Evolutionary conservation across 306 rosid genomes (phyloP).

Genomic region (Casuarina cunninghamiana): DNA sequence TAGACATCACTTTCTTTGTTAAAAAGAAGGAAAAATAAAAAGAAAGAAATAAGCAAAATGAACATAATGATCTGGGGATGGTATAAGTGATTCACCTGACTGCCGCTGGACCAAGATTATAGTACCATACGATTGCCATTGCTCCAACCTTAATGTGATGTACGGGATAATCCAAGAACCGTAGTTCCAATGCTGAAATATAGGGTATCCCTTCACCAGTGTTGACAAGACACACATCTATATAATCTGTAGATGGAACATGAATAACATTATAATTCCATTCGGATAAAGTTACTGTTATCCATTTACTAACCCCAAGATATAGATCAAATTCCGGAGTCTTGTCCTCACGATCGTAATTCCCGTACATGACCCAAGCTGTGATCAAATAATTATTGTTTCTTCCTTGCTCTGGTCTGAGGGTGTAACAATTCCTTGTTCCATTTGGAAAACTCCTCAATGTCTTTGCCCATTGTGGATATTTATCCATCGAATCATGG

Average conservation of each 20-base stretch:
- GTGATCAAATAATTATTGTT: constrained; percentile 37
- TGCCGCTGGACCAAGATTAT: constrained; percentile 27
- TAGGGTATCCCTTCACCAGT: constrained; percentile 42
- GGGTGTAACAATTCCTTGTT: constrained; percentile 57
- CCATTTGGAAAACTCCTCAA: no score
- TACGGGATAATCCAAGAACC: constrained; percentile 20
- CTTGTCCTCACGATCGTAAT: constrained; percentile 36
- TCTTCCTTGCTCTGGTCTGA: constrained; percentile 33
- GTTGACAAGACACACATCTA: constrained; percentile 46
- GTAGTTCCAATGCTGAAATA: constrained; percentile 47
- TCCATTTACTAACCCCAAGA: constrained; percentile 46
- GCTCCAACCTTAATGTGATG: background rate
- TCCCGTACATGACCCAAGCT: constrained; percentile 40
- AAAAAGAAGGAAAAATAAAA: no score
- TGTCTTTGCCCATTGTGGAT: no score
- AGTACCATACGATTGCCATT: background rate
- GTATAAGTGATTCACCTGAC: constrained; percentile 17
- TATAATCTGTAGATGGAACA: constrained; percentile 21
- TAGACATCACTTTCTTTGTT: background rate
- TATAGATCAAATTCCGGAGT: constrained; percentile 28
- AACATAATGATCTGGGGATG: background rate
- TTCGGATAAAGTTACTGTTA: background rate
- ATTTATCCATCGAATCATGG: no score
- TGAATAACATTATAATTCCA: constrained; percentile 37
- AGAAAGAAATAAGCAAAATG: no score